Percentiles rank a stretch among this genome's conserved stretches.
Conservation (phyloP, 1,139 yeast genomes). For the Debaryomyces singareniensis region DNA sequence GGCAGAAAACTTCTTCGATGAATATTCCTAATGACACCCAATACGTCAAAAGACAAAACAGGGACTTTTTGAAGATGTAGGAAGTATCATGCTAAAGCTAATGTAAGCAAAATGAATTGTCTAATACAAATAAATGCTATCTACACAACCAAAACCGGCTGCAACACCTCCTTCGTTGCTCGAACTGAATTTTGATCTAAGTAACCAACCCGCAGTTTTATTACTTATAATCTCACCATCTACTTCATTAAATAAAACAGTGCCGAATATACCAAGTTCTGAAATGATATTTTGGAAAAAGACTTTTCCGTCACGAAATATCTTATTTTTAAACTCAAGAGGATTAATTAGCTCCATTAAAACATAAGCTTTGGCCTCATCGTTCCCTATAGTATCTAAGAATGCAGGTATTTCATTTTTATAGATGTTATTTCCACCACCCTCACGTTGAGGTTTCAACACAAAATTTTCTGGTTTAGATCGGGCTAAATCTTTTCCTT, state of each 20-base stretch:
- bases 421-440: conserved; percentile 89
- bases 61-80: neutral
- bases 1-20: too few relatives aligned
- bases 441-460: conserved; percentile 95
- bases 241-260: conserved; percentile 64
- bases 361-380: conserved; percentile 85
- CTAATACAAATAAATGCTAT: conserved; percentile 50
- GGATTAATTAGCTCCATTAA: conserved; percentile 91
- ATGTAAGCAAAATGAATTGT: conserved; percentile 1
- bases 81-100: too few relatives aligned
- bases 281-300: conserved; percentile 68
- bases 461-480: conserved; percentile 67
- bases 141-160: conserved; percentile 97
- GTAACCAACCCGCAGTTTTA: conserved; percentile 72
- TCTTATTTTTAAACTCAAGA: conserved; percentile 57
- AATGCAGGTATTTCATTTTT: conserved; percentile 77
- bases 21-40: too few relatives aligned
- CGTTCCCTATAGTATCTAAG: conserved; percentile 51
- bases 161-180: conserved; percentile 98
- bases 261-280: conserved; percentile 88
- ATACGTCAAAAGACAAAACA: neutral
- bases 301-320: conserved; percentile 61
- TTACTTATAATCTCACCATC: conserved; percentile 54
- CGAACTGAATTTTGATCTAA: conserved; percentile 80
- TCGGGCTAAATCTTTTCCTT: conserved; percentile 64